phyloP scores from a whole-genome alignment of 768 basidiomycete species.

The Boletus huronensis region DNA sequence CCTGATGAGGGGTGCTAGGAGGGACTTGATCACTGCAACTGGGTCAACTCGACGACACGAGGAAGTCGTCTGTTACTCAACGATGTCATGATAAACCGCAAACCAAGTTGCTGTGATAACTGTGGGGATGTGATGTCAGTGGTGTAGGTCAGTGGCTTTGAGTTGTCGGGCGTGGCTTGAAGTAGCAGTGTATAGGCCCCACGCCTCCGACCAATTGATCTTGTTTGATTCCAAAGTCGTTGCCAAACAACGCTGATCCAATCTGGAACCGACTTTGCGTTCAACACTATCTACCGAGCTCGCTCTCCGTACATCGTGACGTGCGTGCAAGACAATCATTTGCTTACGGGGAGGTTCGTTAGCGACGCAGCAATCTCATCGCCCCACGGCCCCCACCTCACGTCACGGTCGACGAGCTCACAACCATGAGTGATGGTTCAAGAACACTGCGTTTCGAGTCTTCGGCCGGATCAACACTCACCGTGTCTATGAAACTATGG shows the following conservation, averaged over 20 bases:
- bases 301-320: too few relatives aligned
- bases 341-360: background rate
- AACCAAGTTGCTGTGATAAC: background rate
- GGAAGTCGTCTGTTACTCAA: slow-evolving; percentile 25
- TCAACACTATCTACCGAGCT: background rate
- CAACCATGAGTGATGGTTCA: background rate
- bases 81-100: slow-evolving; percentile 23
- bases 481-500: background rate
- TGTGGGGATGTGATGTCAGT: background rate
- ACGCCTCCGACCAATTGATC: background rate
- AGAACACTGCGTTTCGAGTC: background rate
- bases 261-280: background rate
- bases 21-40: slow-evolving; percentile 22
- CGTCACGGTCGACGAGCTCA: background rate
- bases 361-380: background rate
- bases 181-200: background rate
- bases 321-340: background rate
- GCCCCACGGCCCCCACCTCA: background rate
- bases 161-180: background rate
- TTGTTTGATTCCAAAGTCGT: slow-evolving; percentile 26
- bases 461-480: background rate
- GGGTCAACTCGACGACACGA: slow-evolving; percentile 15
- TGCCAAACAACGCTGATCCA: slow-evolving; percentile 27
- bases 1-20: slow-evolving; percentile 25
- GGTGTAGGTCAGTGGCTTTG: slow-evolving; percentile 1